phyloP scores from a whole-genome alignment of 495 filamentous ascomycete genomes.

The Annulohypoxylon bovei region DNA sequence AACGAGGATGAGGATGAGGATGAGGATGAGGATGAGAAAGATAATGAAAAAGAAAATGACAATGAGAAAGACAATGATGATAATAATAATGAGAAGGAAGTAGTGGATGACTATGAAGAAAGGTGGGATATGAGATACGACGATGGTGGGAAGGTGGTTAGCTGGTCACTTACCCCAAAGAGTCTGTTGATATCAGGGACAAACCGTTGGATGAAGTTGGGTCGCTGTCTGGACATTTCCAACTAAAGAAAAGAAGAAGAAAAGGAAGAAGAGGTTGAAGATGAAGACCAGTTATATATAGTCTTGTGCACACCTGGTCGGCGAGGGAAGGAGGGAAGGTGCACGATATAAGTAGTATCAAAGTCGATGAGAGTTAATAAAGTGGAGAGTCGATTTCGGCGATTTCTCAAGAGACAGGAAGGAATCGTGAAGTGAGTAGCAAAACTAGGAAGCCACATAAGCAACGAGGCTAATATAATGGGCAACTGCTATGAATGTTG shows the following conservation, averaged over 20 bases:
- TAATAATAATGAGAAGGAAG: too few relatives aligned
- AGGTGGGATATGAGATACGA: not conserved
- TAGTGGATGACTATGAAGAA: not conserved
- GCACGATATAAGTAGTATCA: too few relatives aligned
- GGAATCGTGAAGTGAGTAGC: not conserved
- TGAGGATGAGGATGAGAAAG: not conserved
- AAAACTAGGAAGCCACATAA: not conserved
- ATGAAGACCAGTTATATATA: not conserved
- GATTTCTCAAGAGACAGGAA: not conserved
- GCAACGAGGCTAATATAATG: not conserved
- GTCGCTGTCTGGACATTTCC: conserved; percentile 21
- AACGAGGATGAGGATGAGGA: too few relatives aligned
- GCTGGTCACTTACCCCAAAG: conserved; percentile 25
- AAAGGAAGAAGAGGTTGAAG: not conserved
- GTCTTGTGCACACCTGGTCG: too few relatives aligned
- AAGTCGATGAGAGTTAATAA: not conserved
- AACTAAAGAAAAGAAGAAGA: not conserved
- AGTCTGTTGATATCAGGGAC: conserved; percentile 34
- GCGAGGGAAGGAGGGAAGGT: not conserved
- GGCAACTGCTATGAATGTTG: not conserved
- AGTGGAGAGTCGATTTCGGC: not conserved
- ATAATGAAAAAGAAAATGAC: too few relatives aligned
- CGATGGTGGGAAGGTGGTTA: not conserved
- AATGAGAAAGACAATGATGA: too few relatives aligned
- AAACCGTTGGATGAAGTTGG: conserved; percentile 21